These are phyloP conservation scores for Myriosclerotinia duriaeana DNA, from an alignment of 2,329 filamentous ascomycete genomes.

Conservation along the genomic window DNA sequence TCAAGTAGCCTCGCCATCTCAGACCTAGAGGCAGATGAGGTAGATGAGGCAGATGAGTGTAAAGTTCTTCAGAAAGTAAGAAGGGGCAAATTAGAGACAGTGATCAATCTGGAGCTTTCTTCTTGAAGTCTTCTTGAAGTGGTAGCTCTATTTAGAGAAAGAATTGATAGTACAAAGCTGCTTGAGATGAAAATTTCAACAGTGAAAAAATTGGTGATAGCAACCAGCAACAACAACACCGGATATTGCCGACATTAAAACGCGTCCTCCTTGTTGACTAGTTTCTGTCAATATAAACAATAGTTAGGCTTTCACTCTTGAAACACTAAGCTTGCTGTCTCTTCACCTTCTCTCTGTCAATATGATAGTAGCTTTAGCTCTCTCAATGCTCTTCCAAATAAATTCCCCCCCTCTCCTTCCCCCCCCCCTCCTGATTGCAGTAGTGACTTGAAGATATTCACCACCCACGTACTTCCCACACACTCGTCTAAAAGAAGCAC, in stretches of 20 bases:
- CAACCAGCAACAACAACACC: slow-evolving; percentile 3
- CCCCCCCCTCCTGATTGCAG: not conserved
- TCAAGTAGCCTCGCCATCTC: not conserved
- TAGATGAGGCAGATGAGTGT: slow-evolving; percentile 8
- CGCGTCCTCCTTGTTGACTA: not conserved
- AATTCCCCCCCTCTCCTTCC: not conserved
- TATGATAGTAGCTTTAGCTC: not conserved
- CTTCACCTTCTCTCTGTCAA: not conserved
- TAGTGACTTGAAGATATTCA: slow-evolving; percentile 6
- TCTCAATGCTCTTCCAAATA: not conserved
- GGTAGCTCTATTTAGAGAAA: not conserved
- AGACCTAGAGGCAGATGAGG: not conserved
- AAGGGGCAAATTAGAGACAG: not conserved
- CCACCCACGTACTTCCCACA: not conserved
- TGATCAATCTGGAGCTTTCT: not conserved
- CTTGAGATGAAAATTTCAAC: not conserved
- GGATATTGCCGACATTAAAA: not conserved
- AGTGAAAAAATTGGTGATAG: not conserved
- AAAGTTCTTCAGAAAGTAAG: not conserved
- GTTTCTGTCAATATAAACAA: slow-evolving; percentile 6
- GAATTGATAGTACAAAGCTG: not conserved
- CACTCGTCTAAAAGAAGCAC: not conserved
- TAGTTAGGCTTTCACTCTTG: not conserved
- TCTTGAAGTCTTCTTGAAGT: not conserved
- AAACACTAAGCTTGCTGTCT: not conserved